Base-by-base conservation (phyloP, 2,329 filamentous ascomycete genomes). In the Fusarium circinatum region DNA sequence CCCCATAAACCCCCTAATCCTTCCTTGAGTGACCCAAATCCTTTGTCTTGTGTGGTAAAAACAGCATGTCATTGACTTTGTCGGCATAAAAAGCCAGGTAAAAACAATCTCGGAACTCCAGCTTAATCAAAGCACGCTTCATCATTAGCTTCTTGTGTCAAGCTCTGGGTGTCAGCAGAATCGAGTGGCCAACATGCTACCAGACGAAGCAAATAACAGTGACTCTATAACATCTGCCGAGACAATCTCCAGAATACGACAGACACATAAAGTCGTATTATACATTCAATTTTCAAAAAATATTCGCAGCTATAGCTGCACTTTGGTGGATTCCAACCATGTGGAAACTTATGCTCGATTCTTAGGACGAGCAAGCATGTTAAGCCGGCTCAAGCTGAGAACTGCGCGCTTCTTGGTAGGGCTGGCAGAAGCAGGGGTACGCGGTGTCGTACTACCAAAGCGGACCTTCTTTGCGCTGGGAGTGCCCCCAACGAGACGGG, bases 351-450 rank as follows among this genome's bases (percentile, higher is more conserved):
- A 89, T 68, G 82, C 86, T 65, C 89, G 85, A 71, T 85, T 80
- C 83, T 91, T 92, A 4, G 90, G 90, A 49, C 85, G 85, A 52
- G 90, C 86, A 30, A 92, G 86, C 87, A 89, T 88, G 76, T 90
- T 88, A 62, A 92, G 83, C 68, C 90, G 85, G 78, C 88, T 90
- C 67, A 91, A 78, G 72, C 86, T 91, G 64, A 92, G 79, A 30
- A 86, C 83, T 11, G 78, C 75, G 67, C 81, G 85, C 83, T 89
- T 90, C 84, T 89, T 90, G 57, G 81, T 81, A 8, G 89, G 85
- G 61, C 84, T 89, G 6, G 76, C 76, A 18, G 81, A 79, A 18
- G 66, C 68, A 56, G 79, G 77, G 18, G 79, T 71, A 32, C 75
- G 69, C 22, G 75, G 62, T 20, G 75, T 62, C 5, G 73, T 71